Evolutionary conservation across 177 flowering plant species (phyloP), one percentile per base, ranked within the genome.

Genomic region (Vitis hybrid): DNA sequence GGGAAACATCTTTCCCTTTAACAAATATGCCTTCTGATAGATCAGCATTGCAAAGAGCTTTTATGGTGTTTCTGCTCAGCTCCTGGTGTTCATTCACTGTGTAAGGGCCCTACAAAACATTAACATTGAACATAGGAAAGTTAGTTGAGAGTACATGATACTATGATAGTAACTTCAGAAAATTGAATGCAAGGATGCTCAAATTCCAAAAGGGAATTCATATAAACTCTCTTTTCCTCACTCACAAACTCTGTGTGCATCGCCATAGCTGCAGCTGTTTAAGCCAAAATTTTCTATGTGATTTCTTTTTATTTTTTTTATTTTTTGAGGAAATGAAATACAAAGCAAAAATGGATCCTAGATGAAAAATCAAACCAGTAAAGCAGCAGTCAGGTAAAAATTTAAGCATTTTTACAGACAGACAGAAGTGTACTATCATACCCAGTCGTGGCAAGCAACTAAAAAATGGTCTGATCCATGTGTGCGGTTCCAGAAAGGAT

Each of bases 391-490:
- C 7, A 40, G 46, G 46, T 56, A 56, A 56, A 30, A 70, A 32
- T 11, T 15, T 62, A 56, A 46, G 61, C 65, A 61, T 60, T 56
- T 61, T 15, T 9, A 72, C 18, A 3, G 40, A 62, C 46, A 58
- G 62, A 9, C 64, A 13, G 50, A 21, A 18, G 24, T 65, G 19
- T 32, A 57, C 15, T 49, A 52, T 7, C 79, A 66, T 93, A 94
- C 99, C 99, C 99, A 94, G 68, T 94, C 99, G 79, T 94, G 99
- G 84, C 98, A 94, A 58, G 99, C 99, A 74, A 89, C 99, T 60
- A 93, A 81, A 75, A 94, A 94, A 74, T 94, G 98, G 78, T 94
- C 96, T 11, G 86, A 72, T 58, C 98, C 99, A 66, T 75, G 90
- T 32, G 97, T 87, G n/a, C 90, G 89, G 70, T 94, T 94, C 98